A percentile compares a stretch with the other conserved stretches of the same genome.
These are phyloP conservation scores for Luvunga scandens DNA, from an alignment of 345 rosid genomes.

Conservation along the genomic window DNA sequence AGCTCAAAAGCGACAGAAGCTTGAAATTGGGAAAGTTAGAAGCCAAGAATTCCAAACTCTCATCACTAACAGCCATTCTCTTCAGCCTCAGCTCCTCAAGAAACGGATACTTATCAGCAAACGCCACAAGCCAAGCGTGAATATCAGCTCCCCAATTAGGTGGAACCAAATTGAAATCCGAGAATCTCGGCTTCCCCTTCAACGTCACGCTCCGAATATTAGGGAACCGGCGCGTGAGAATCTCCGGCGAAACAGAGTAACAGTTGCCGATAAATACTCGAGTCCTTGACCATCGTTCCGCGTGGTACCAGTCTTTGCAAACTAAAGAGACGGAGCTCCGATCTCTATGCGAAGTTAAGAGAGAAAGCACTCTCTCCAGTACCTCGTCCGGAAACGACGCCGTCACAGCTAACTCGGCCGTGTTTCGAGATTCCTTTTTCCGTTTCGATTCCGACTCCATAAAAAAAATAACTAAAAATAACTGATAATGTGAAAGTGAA, in stretches of 20 bases:
- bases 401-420: slow-evolving; percentile 18
- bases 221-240: slow-evolving; percentile 53
- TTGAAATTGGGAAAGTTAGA: slow-evolving; percentile 45
- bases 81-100: slow-evolving; percentile 64
- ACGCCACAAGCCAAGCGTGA: slow-evolving; percentile 52
- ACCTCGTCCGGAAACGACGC: slow-evolving; percentile 62
- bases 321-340: slow-evolving; percentile 64
- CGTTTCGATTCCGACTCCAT: slow-evolving; percentile 36
- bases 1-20: slow-evolving; percentile 54
- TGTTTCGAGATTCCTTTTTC: slow-evolving; percentile 23
- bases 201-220: slow-evolving; percentile 51
- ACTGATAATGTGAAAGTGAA: not conserved
- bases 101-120: slow-evolving; percentile 47
- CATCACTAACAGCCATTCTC: slow-evolving; percentile 65
- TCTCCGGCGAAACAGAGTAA: slow-evolving; percentile 65
- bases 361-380: slow-evolving; percentile 50
- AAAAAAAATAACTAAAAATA: not conserved
- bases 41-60: slow-evolving; percentile 57
- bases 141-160: slow-evolving; percentile 69
- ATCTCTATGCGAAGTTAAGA: slow-evolving; percentile 45
- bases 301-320: slow-evolving; percentile 62
- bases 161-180: slow-evolving; percentile 70
- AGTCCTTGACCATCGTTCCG: slow-evolving; percentile 60
- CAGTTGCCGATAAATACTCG: slow-evolving; percentile 71
- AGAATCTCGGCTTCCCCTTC: slow-evolving; percentile 72